These are phyloP conservation scores for Coprinopsis sp. DNA, from an alignment of 768 basidiomycete species.

Conservation along the genomic window DNA sequence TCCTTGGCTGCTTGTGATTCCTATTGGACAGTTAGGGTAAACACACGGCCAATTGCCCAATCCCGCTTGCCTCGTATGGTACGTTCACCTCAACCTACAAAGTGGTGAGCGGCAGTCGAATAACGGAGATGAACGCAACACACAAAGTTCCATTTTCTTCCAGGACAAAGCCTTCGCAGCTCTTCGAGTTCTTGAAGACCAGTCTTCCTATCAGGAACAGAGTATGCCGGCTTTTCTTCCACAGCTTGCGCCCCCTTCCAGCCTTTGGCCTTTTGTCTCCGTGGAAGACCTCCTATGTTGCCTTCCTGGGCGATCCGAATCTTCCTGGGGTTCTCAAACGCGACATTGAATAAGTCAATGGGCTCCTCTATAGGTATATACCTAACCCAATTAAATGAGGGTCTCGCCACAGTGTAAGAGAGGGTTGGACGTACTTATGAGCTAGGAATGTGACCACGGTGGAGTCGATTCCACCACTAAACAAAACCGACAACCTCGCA, in stretches of 20 bases:
- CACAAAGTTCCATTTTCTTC: constrained; percentile 88
- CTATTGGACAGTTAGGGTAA: constrained; percentile 26
- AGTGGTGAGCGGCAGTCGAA: constrained; percentile 3
- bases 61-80: constrained; percentile 56
- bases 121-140: constrained; percentile 10
- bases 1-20: constrained; percentile 59
- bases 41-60: background rate
- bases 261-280: constrained; percentile 17
- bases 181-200: constrained; percentile 78
- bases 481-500: constrained; percentile 77
- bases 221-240: constrained; percentile 38
- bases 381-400: constrained; percentile 32
- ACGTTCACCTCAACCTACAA: constrained; percentile 80
- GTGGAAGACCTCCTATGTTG: constrained; percentile 40
- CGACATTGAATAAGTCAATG: constrained; percentile 89
- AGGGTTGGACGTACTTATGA: constrained; percentile 46
- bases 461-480: constrained; percentile 96
- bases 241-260: constrained; percentile 10
- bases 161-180: constrained; percentile 67
- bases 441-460: constrained; percentile 79
- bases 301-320: constrained; percentile 44
- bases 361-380: constrained; percentile 73
- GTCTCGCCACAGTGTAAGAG: background rate
- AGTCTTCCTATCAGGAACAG: constrained; percentile 85
- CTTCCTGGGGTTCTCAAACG: constrained; percentile 93